These are phyloP conservation scores for Coemansia sp. DNA, from an alignment of 192 early-diverging fungal species.

Conservation along the genomic window DNA sequence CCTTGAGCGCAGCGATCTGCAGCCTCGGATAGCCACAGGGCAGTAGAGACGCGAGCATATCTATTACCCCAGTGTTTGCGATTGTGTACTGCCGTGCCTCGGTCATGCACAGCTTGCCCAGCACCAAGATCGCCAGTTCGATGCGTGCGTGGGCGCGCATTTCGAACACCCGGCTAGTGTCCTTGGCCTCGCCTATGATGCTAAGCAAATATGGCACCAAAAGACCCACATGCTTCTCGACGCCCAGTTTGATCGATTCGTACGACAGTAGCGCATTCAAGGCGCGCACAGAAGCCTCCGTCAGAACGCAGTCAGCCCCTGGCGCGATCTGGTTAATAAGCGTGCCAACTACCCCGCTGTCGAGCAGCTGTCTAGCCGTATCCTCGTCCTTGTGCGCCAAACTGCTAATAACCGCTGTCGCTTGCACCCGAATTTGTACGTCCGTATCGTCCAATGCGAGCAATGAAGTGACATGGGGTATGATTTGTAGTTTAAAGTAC, in stretches of 20 bases:
- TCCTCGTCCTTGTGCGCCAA: constrained; percentile 44
- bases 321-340: constrained; percentile 45
- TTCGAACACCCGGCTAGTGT: constrained; percentile 13
- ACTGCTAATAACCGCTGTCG: constrained; percentile 49
- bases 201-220: constrained; percentile 39
- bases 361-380: constrained; percentile 30
- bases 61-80: constrained; percentile 49
- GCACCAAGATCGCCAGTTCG: constrained; percentile 49
- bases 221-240: constrained; percentile 26
- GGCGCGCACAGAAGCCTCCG: constrained; percentile 51
- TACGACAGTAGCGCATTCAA: constrained; percentile 52
- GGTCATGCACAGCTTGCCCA: constrained; percentile 46
- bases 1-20: constrained; percentile 41
- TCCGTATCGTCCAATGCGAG: constrained; percentile 38
- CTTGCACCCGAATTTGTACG: constrained; percentile 47
- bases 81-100: constrained; percentile 51
- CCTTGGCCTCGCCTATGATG: constrained; percentile 35
- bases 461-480: constrained; percentile 41
- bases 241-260: constrained; percentile 24
- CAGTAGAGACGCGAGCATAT: constrained; percentile 37
- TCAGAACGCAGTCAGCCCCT: constrained; percentile 24
- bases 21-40: constrained; percentile 30
- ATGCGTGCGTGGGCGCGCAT: constrained; percentile 44
- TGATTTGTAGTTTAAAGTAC: constrained; percentile 43
- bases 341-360: constrained; percentile 38